Evolutionary conservation across 805 yeast species (phyloP), one percentile per base, ranked within the genome.

Genomic region (Sungouiella thailandica): DNA sequence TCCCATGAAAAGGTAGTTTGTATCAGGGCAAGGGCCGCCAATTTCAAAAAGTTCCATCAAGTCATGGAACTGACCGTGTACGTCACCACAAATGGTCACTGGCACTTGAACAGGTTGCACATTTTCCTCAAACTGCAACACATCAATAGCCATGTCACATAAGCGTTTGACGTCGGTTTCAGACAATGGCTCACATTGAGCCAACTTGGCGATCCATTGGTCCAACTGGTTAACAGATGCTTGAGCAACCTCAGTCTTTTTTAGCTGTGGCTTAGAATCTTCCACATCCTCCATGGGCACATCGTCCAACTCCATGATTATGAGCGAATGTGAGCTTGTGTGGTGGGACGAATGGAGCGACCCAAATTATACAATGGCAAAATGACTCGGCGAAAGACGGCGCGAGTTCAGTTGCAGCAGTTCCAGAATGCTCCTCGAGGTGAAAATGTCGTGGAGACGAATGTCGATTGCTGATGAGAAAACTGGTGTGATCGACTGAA

Each of bases 21-120:
- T 67, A 47, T 67, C 73, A 10, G 73, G 73, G 40, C 72, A 67
- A n/a, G 73, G 72, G 8, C 73, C 73, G 10, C 96, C 96, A 51
- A 88, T 88, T 52, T 86, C 85, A 62, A 88, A 89, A 39, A 88
- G 68, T 60, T 88, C 96, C 80, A 87, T 83, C 57, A 88, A 69
- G 66, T 88, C 97, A 57, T 89, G 96, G 58, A 88, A 89, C 60
- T 88, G 97, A 25, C 97, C 97, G 57, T 88, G 97, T 35, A 88
- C 90, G 61, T 88, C 97, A 47, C 97, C 97, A 68, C 97, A 90
- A 45, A 89, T 88, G 13, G 97, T 90, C 23, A 93, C 97, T 4
- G 98, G 98, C 7, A 88, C 90, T 43, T 77, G 78, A 29, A 90
- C 96, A 1, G 96, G 96, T 64, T 90, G 96, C 32, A 90, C 96